Conservation (phyloP, 106 monocot species). For the Triglochin maritima region DNA sequence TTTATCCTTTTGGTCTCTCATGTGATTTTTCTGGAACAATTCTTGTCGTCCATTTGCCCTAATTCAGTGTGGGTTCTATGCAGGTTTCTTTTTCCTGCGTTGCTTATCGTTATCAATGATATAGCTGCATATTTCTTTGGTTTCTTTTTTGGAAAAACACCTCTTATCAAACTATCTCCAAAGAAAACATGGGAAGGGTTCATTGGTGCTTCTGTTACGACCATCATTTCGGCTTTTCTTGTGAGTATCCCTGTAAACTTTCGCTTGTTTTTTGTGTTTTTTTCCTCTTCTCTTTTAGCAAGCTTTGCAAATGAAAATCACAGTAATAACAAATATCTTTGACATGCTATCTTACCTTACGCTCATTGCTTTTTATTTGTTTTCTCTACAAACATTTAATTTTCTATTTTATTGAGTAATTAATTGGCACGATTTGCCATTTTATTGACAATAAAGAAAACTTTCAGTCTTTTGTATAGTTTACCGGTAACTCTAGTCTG, state of each 20-base stretch:
- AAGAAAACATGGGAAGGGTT: constrained; percentile 99
- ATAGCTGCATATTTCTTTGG: constrained; percentile 96
- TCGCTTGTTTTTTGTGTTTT: background rate
- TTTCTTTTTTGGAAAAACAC: constrained; percentile 93
- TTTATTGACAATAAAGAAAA: no score
- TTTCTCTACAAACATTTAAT: no score
- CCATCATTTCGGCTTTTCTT: constrained; percentile 86
- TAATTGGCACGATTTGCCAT: no score
- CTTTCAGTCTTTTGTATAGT: no score
- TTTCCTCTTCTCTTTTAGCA: background rate
- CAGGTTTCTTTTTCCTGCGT: constrained; percentile 98
- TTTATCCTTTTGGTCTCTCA: no score
- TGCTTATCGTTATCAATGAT: constrained; percentile 91
- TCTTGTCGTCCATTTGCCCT: background rate
- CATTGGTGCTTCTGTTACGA: constrained; percentile 83
- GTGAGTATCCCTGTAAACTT: constrained; percentile 21
- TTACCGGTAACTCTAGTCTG: no score
- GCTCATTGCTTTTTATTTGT: no score
- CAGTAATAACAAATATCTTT: no score
- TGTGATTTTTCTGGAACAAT: background rate
- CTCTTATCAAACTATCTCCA: constrained; percentile 89
- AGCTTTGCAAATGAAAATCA: background rate
- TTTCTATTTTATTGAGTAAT: no score
- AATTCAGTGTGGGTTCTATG: constrained; percentile 5
- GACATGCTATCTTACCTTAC: no score